Evolutionary conservation across 2,329 filamentous ascomycete species (phyloP).

Genomic region (Lojkania enalia): DNA sequence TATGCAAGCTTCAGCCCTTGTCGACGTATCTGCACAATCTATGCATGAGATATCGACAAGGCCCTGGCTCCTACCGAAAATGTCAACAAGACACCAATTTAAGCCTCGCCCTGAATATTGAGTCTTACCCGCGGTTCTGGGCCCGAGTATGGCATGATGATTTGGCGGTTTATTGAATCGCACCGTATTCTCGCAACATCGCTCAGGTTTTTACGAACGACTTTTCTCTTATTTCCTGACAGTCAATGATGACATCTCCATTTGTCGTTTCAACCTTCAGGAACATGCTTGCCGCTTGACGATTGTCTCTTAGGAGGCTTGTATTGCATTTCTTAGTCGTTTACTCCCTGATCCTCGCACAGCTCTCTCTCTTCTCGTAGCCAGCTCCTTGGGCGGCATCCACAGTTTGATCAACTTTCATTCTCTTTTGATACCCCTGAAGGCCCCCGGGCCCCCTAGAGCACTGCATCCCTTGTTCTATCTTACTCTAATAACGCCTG

Average conservation of each 20-base stretch:
- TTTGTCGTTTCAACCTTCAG: background rate
- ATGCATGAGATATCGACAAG: slow-evolving; percentile 27
- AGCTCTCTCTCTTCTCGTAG: background rate
- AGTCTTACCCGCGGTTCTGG: slow-evolving; percentile 4
- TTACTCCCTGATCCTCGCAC: background rate
- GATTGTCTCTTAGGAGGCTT: background rate
- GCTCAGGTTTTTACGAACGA: background rate
- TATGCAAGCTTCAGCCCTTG: slow-evolving; percentile 14
- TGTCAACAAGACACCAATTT: slow-evolving; percentile 6
- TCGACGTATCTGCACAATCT: slow-evolving; percentile 15
- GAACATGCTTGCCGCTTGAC: background rate
- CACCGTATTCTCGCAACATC: slow-evolving; percentile 3
- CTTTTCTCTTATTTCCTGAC: background rate
- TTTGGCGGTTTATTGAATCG: slow-evolving; percentile 8
- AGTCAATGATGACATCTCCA: background rate
- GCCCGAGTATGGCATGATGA: slow-evolving; percentile 5
- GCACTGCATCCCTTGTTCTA: slow-evolving; percentile 1
- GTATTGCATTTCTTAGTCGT: background rate
- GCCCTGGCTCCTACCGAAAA: slow-evolving; percentile 16
- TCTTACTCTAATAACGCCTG: background rate
- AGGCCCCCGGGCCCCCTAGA: background rate
- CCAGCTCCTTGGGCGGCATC: background rate
- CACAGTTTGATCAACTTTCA: too few species aligned
- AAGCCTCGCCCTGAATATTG: slow-evolving; percentile 11
- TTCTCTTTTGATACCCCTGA: slow-evolving; percentile 2